Conservation (phyloP, 192 early-diverging fungal species). For the Geosiphon pyriformis region DNA sequence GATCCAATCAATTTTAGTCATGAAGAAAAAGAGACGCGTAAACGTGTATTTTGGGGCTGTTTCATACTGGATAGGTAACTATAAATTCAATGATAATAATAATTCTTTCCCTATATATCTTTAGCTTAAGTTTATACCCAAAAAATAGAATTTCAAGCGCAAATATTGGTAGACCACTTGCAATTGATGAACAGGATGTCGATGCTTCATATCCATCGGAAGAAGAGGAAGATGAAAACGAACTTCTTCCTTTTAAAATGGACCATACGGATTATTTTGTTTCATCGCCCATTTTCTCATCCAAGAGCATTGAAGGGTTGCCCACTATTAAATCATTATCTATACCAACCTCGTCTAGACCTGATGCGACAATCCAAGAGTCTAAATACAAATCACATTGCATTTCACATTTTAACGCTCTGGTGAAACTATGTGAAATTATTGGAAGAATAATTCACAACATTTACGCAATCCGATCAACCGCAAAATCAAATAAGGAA, state of each 20-base stretch:
- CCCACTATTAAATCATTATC: not conserved
- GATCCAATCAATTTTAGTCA: constrained; percentile 32
- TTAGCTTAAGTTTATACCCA: not conserved
- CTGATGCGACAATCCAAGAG: constrained; percentile 17
- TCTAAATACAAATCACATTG: constrained; percentile 21
- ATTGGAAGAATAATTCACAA: constrained; percentile 43
- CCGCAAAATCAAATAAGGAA: constrained; percentile 32
- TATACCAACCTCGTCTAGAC: constrained; percentile 2
- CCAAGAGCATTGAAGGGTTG: constrained; percentile 5
- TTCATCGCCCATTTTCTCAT: constrained; percentile 11
- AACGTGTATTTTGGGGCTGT: constrained; percentile 75
- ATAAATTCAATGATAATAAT: constrained; percentile 27
- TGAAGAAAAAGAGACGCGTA: constrained; percentile 50
- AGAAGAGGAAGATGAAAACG: constrained; percentile 25
- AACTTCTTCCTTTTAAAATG: constrained; percentile 25
- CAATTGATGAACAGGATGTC: constrained; percentile 48
- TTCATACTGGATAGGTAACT: constrained; percentile 65
- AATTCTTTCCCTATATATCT: constrained; percentile 31
- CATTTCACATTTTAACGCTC: constrained; percentile 37
- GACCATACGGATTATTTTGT: constrained; percentile 3
- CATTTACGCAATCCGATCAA: constrained; percentile 43
- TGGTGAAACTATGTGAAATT: constrained; percentile 47
- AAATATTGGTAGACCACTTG: constrained; percentile 46
- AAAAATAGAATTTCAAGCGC: constrained; percentile 32
- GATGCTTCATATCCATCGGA: constrained; percentile 45